phyloP scores from a whole-genome alignment of 225 moss, liverwort and hornwort species.

The Takakia lepidozioides region DNA sequence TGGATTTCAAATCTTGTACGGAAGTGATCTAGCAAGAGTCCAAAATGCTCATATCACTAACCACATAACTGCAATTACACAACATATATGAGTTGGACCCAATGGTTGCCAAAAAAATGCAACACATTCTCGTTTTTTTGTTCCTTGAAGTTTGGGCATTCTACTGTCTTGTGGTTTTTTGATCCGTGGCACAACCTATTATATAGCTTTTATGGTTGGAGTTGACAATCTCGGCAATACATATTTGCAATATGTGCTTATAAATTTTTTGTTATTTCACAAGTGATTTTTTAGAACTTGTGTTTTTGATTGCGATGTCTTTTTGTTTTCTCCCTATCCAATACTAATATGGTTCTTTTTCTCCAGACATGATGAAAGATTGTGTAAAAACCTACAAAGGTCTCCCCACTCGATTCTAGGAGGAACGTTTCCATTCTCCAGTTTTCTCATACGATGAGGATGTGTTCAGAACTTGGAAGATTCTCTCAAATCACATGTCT shows the following conservation, averaged over 20 bases:
- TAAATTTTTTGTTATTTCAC: neutral
- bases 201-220: neutral
- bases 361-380: neutral
- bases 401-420: neutral
- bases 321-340: neutral
- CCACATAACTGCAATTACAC: too few species aligned
- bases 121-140: too few species aligned
- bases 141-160: too few species aligned
- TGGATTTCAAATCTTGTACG: too few species aligned
- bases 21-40: too few species aligned
- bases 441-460: neutral
- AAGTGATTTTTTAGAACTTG: neutral
- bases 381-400: neutral
- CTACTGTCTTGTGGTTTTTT: neutral
- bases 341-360: neutral
- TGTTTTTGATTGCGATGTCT: neutral
- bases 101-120: too few species aligned
- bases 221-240: neutral
- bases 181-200: neutral
- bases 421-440: neutral
- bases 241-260: neutral
- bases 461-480: neutral
- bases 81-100: too few species aligned
- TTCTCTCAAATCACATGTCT: neutral
- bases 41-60: too few species aligned